Evolutionary conservation across 2,329 filamentous ascomycete genomes (phyloP), one percentile per base, ranked within the genome.

Genomic region (Penicillium italicum): DNA sequence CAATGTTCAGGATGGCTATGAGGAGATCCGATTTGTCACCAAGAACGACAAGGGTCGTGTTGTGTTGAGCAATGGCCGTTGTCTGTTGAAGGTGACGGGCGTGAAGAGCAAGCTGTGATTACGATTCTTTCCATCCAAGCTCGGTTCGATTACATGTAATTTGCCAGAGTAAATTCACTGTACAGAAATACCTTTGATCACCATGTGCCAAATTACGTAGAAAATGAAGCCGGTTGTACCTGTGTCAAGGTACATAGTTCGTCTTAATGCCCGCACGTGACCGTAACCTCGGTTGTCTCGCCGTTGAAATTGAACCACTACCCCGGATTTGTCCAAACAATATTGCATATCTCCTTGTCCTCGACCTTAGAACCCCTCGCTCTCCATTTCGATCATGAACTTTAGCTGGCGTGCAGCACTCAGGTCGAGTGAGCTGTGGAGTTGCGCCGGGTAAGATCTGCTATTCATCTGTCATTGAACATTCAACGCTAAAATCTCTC

Each of bases 11-110:
- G 82, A 76, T 59, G 86, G 83, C 1, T 95, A 83, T 75, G 91
- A 96, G 75, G 91, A 96, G 73, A 78, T 96, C 48, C 81, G 90
- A 44, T 97, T 96, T 69, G 80, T 87, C 51, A 90, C 89, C 1
- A 83, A 84, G 71, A 86, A 96, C 26, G 87, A 88, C 65, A 85
- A 87, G 31, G 90, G 89, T 31, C 95, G 94, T 81, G 85, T 91
- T 18, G 90, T 90, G 58, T 77, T 97, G 74, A 94, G 86, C 76
- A 96, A 97, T 72, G 92, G 92, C 5, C 81, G 91, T 55, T 90
- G 90, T 26, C 73, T 93, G 70, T 83, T 97, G 68, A 90, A 83
- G 80, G 77, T 84, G 56, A 80, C 81, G 49, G 81, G 76, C 8
- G 71, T 74, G 44, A 84, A 83, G 78, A 83, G 81, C 73, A 89